Conservation (phyloP, 768 basidiomycete genomes). For the Porpolomopsis calyptriformis region DNA sequence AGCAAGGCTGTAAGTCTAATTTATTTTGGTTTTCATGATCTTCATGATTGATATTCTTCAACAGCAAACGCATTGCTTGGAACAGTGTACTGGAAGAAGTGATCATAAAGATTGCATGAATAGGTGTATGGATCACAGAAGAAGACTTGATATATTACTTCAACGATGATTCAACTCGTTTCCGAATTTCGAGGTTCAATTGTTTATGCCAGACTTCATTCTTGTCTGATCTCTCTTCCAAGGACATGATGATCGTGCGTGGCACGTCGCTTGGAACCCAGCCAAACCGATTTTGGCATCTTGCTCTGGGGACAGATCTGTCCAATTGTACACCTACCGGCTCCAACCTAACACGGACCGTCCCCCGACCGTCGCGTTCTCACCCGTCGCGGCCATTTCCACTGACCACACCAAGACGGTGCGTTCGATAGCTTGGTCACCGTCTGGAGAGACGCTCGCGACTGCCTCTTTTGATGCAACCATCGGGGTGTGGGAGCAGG, state of each 20-base stretch:
- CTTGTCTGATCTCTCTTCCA: not conserved
- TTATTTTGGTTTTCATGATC: too few relatives aligned
- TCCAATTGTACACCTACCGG: conserved; percentile 71
- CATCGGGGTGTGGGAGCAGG: conserved; percentile 83
- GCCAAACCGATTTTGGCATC: conserved; percentile 72
- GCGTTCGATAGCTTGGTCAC: conserved; percentile 78
- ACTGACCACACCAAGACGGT: conserved; percentile 88
- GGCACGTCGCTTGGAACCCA: conserved; percentile 88
- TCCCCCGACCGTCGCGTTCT: conserved; percentile 29
- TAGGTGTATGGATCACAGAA: too few relatives aligned
- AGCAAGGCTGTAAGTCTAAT: too few relatives aligned
- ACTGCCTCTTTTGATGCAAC: conserved; percentile 92
- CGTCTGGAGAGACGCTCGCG: conserved; percentile 75
- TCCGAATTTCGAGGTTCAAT: conserved; percentile 23
- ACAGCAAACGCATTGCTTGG: too few relatives aligned
- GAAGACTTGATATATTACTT: too few relatives aligned
- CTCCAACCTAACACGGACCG: conserved; percentile 17
- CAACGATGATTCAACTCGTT: too few relatives aligned
- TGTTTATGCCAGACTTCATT: not conserved
- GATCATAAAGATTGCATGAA: too few relatives aligned
- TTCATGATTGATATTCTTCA: too few relatives aligned
- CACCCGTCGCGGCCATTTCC: conserved; percentile 51
- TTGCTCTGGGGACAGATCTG: conserved; percentile 89
- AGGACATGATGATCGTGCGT: conserved; percentile 79
- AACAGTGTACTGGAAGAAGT: too few relatives aligned